A percentile compares a stretch with the other conserved stretches of the same genome.
Conservation (phyloP, 805 yeast species). For the Jamesozyma gamospora region DNA sequence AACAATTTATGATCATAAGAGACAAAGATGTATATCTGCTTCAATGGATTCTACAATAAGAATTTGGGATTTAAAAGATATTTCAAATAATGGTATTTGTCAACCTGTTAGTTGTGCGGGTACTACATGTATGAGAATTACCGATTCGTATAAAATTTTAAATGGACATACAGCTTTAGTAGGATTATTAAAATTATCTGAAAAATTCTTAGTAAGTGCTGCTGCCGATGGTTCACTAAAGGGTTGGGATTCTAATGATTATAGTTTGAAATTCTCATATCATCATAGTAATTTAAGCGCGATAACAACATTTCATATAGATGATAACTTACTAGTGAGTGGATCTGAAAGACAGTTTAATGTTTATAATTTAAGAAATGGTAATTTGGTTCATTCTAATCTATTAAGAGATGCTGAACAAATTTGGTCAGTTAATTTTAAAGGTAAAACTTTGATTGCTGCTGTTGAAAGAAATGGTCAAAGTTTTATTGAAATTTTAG, state of each 20-base stretch:
- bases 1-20: conserved; percentile 68
- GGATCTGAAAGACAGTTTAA: conserved; percentile 85
- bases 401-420: conserved; percentile 69
- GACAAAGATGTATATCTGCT: conserved; percentile 80
- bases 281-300: conserved; percentile 75
- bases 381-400: conserved; percentile 60
- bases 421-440: conserved; percentile 92
- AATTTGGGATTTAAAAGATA: conserved; percentile 81
- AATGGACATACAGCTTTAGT: conserved; percentile 88
- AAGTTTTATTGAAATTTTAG: conserved; percentile 77
- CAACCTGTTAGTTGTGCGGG: conserved; percentile 18
- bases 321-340: conserved; percentile 71
- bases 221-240: conserved; percentile 92
- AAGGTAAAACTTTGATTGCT: conserved; percentile 74
- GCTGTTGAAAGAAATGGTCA: conserved; percentile 71
- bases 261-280: conserved; percentile 53
- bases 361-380: conserved; percentile 77
- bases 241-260: conserved; percentile 84
- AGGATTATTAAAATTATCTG: conserved; percentile 71
- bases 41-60: conserved; percentile 82
- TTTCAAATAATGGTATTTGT: conserved; percentile 38
- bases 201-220: conserved; percentile 75
- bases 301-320: conserved; percentile 88
- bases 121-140: conserved; percentile 20
- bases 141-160: conserved; percentile 42